A percentile compares a stretch with the other conserved stretches of the same genome.
These are phyloP conservation scores for Cystofilobasidium bisporidii DNA, from an alignment of 768 basidiomycete genomes.

Conservation along the genomic window DNA sequence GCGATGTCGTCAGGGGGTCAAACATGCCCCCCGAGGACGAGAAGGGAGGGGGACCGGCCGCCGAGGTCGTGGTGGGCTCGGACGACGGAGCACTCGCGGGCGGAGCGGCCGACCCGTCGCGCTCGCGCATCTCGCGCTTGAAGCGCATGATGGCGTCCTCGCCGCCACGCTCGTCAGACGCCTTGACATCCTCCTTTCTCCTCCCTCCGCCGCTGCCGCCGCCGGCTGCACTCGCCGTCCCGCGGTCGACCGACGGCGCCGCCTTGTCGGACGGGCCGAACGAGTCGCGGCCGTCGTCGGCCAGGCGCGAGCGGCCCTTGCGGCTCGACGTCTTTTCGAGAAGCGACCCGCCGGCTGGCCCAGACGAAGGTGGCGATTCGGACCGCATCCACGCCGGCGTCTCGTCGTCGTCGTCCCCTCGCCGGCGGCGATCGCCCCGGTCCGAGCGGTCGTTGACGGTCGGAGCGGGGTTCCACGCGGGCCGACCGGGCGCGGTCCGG, in stretches of 20 bases:
- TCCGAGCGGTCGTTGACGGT: constrained; percentile 9
- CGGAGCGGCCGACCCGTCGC: neutral
- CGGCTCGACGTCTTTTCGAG: neutral
- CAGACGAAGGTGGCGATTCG: neutral
- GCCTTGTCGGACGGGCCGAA: too few species aligned
- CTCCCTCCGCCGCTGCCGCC: neutral
- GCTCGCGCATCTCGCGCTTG: constrained; percentile 27
- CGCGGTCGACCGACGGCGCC: too few species aligned
- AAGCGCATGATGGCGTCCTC: constrained; percentile 26
- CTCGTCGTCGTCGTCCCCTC: constrained; percentile 20
- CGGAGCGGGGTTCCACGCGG: constrained; percentile 24
- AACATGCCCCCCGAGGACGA: neutral
- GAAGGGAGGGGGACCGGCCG: neutral
- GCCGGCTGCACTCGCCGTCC: neutral
- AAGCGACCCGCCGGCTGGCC: too few species aligned
- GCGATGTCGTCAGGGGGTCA: constrained; percentile 1
- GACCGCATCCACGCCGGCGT: constrained; percentile 12
- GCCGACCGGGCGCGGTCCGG: constrained; percentile 12
- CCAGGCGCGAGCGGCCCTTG: neutral
- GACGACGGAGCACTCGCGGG: neutral
- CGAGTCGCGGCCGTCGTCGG: neutral
- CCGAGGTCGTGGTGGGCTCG: neutral
- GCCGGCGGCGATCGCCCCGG: constrained; percentile 4
- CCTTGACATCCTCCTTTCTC: neutral
- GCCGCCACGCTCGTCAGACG: neutral